These are phyloP conservation scores for Oryza glaberrima DNA, from an alignment of 176 grass and related monocot genomes.

Conservation along the genomic window DNA sequence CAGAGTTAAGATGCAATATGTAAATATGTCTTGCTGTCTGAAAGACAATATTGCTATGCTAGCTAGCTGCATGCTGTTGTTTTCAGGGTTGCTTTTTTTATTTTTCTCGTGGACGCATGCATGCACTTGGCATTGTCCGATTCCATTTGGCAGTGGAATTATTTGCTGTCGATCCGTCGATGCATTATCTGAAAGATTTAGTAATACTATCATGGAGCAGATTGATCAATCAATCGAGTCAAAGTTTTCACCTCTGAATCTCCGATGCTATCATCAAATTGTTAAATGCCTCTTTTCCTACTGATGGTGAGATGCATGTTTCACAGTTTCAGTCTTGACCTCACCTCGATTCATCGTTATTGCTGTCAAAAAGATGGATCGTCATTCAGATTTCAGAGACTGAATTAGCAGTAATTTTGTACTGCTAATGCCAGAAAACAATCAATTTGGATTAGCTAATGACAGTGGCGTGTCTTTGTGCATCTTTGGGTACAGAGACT, in stretches of 20 bases:
- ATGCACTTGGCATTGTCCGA: neutral
- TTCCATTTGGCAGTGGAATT: neutral
- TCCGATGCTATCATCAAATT: neutral
- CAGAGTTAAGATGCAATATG: neutral
- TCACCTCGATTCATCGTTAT: neutral
- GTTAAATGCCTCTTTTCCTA: neutral
- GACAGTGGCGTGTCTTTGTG: neutral
- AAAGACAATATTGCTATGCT: neutral
- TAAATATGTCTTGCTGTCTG: neutral
- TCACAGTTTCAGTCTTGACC: neutral
- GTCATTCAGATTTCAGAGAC: neutral
- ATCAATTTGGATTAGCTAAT: neutral
- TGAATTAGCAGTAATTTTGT: no score
- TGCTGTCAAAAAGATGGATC: neutral
- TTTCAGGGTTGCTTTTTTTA: neutral
- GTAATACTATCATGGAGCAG: neutral
- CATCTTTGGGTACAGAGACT: neutral
- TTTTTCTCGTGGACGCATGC: neutral
- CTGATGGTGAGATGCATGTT: neutral
- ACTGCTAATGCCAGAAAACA: neutral
- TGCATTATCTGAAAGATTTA: neutral
- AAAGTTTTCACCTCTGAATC: neutral
- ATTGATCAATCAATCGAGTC: neutral
- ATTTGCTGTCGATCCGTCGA: neutral
- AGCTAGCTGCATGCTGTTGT: neutral